A percentile compares a stretch with the other conserved stretches of the same genome.
phyloP scores from a whole-genome alignment of 495 filamentous ascomycete genomes.

The Trichoderma reesei region DNA sequence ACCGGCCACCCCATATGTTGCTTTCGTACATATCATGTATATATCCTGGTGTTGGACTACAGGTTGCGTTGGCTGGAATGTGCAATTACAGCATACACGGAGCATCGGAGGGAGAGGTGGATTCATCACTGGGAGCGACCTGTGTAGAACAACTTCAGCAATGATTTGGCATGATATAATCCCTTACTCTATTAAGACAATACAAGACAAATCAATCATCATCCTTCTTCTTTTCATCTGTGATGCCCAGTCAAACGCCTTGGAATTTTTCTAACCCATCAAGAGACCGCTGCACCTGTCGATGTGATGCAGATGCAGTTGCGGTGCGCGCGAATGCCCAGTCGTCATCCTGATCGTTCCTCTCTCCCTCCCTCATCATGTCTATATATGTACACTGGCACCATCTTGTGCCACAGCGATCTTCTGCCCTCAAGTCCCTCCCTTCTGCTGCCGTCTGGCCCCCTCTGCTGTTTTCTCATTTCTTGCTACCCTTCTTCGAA shows the following conservation, averaged over 20 bases:
- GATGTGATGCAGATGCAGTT: not conserved
- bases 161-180: not conserved
- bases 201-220: not conserved
- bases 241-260: conserved; percentile 1
- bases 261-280: not conserved
- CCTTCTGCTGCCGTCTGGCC: not conserved
- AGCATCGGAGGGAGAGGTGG: conserved; percentile 5
- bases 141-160: not conserved
- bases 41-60: not conserved
- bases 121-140: not conserved
- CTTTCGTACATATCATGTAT: conserved; percentile 3
- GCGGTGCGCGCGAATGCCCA: not conserved
- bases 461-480: conserved; percentile 35
- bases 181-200: not conserved
- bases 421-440: not conserved
- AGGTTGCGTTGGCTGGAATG: not conserved
- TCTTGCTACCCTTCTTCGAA: conserved; percentile 59
- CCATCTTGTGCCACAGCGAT: not conserved
- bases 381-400: not conserved
- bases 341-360: not conserved
- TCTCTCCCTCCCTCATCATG: not conserved
- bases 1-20: not conserved
- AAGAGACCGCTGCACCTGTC: not conserved
- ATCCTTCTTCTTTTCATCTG: not conserved
- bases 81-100: not conserved